These are phyloP conservation scores for Tinospora cordifolia DNA, from an alignment of 164 flowering plant genomes.

Conservation along the genomic window DNA sequence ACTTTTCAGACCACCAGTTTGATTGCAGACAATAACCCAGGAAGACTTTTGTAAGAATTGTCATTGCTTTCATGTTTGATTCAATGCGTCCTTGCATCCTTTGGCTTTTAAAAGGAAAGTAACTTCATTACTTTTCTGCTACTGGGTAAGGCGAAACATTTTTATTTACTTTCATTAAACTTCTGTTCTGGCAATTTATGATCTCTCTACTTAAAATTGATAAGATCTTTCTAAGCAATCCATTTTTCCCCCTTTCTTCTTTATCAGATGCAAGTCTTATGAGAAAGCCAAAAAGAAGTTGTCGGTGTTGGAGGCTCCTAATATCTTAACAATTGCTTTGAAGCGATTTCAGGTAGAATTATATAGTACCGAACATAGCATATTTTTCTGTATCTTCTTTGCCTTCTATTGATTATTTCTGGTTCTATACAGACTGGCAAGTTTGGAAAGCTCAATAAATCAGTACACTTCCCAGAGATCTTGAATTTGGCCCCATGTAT, in stretches of 20 bases:
- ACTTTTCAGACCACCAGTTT: too few relatives aligned
- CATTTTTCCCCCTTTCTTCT: constrained; percentile 12
- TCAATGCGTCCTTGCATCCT: too few relatives aligned
- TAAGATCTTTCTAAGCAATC: not conserved
- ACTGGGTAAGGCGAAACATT: not conserved
- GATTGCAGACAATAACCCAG: too few relatives aligned
- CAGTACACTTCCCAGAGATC: constrained; percentile 66
- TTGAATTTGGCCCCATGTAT: constrained; percentile 70
- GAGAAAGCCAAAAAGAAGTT: constrained; percentile 90
- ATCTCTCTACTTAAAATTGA: not conserved
- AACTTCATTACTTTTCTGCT: not conserved
- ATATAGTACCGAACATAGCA: not conserved
- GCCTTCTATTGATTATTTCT: not conserved
- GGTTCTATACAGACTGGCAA: constrained; percentile 62
- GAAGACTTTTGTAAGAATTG: too few relatives aligned
- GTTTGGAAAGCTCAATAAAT: constrained; percentile 87
- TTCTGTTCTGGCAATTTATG: not conserved
- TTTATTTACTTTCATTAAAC: too few relatives aligned
- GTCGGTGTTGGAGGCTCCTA: constrained; percentile 83
- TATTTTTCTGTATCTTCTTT: not conserved
- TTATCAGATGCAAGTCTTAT: constrained; percentile 79
- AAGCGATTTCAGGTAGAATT: constrained; percentile 79
- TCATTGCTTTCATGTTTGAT: too few relatives aligned
- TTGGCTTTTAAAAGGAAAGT: not conserved
- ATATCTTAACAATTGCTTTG: constrained; percentile 81